phyloP scores from a whole-genome alignment of 139 green algal species.

The Tetraselmis chui region DNA sequence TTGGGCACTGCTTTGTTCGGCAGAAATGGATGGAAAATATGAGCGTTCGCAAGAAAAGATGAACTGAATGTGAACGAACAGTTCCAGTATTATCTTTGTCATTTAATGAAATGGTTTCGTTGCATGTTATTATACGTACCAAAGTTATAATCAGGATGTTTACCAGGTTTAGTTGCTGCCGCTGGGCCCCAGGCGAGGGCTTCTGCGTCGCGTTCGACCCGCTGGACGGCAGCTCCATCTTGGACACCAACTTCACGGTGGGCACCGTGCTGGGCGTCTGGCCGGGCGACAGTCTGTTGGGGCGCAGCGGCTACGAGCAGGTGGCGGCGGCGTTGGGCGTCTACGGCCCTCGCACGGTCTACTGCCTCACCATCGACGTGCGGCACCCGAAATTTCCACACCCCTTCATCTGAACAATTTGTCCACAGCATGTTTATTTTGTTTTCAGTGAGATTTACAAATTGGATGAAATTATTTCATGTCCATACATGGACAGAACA shows the following conservation, averaged over 20 bases:
- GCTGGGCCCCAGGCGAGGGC: slow-evolving; percentile 41
- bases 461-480: no score
- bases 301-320: slow-evolving; percentile 71
- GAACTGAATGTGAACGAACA: background rate
- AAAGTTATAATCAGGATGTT: no score
- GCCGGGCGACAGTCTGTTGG: slow-evolving; percentile 70
- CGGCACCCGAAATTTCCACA: background rate
- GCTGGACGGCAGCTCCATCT: slow-evolving; percentile 88
- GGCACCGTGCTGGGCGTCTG: slow-evolving; percentile 93
- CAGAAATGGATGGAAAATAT: no score
- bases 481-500: no score
- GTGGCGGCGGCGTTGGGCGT: slow-evolving; percentile 82
- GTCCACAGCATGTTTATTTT: no score
- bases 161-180: no score
- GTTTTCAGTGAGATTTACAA: no score
- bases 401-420: no score
- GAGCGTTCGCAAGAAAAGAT: background rate
- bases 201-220: slow-evolving; percentile 92
- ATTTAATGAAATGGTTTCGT: no score
- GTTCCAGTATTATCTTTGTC: no score
- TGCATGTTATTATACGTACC: no score
- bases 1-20: no score
- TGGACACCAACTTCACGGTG: slow-evolving; percentile 95
- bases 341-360: slow-evolving; percentile 87
- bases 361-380: slow-evolving; percentile 71